Conservation (phyloP, 1,284 basidiomycete species). For the Tranzscheliella williamsii region DNA sequence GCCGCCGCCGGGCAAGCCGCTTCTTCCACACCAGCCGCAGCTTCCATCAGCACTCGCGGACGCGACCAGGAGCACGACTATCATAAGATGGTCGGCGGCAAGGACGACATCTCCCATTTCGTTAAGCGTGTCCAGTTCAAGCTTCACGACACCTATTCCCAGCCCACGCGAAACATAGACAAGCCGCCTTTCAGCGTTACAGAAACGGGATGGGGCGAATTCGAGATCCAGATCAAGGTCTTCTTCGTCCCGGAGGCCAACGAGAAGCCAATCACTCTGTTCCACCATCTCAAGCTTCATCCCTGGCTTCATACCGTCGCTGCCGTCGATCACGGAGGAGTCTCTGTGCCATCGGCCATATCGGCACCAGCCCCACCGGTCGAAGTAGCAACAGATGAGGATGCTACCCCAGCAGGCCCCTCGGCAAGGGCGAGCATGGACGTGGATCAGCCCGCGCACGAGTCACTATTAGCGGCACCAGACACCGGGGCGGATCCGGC, state of each 20-base stretch:
- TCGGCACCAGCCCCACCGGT: conserved; percentile 3
- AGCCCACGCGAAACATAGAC: conserved; percentile 84
- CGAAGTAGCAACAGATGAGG: not conserved
- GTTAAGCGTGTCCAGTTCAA: conserved; percentile 92
- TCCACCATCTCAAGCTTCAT: conserved; percentile 94
- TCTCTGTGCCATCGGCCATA: conserved; percentile 16
- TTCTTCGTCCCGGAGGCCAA: conserved; percentile 87
- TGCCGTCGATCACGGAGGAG: conserved; percentile 65
- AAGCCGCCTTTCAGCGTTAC: conserved; percentile 91
- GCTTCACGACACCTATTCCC: conserved; percentile 93
- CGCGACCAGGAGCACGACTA: conserved; percentile 54
- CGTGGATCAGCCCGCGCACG: not conserved
- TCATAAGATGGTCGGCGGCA: conserved; percentile 58
- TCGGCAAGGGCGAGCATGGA: conserved; percentile 7
- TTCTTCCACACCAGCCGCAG: not conserved
- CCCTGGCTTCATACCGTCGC: conserved; percentile 75
- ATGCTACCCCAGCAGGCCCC: conserved; percentile 6
- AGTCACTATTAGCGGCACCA: not conserved
- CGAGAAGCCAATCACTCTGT: conserved; percentile 84
- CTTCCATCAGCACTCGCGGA: conserved; percentile 45
- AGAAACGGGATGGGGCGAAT: conserved; percentile 99
- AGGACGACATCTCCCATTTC: conserved; percentile 59
- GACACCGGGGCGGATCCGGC: not conserved
- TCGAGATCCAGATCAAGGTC: conserved; percentile 91
- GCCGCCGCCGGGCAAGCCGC: conserved; percentile 5